Evolutionary conservation across 2,329 filamentous ascomycete genomes (phyloP), one percentile per base, ranked within the genome.

Genomic region (Xylariaceae sp.): DNA sequence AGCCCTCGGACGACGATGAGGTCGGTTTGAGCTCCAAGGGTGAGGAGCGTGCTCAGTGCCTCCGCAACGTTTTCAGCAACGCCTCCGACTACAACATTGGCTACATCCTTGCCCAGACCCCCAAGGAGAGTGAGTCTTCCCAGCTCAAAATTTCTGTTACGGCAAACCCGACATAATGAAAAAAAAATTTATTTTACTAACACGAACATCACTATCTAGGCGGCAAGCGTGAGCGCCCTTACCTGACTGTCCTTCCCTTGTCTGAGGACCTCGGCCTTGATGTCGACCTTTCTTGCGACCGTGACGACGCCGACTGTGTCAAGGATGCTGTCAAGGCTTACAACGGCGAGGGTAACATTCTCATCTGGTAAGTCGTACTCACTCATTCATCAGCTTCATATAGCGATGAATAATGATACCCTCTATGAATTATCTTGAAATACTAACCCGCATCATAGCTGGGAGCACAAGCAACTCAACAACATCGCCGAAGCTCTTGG

Each of bases 101-200:
- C 1, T 74, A 84, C 61, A 84, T 87, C 59, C 77, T 87, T 73
- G 83, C 83, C 0, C 74, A 84, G 68, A 75, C 73, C 3, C 81
- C 80, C 23, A 79, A 84, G 70, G 70, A 71, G 1, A 69, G 78
- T 81, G 62, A 56, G 68, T 55, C 30, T 23, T 45, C 41, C 9
- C 5, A n/a, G 11, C 3, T 2, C 41, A 4, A 13, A 2, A n/a
- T 15, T 45, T 11, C 6, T 45, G 1, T n/a, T 45, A 45, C 41
- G 17, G 13, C 10, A 45, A n/a, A 51, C 49, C 18, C 3, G 30
- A 34, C 3, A 11, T 10, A 3, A 11, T 15, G 17, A 50, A 13
- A 17, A 50, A 17, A 3, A 10, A 8, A 30, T 1, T 13, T 3
- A 5, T 30, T 30, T 30, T 8, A 30, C 49, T 51, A 23, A 51